These are phyloP conservation scores for Aphanocladium album DNA, from an alignment of 2,329 filamentous ascomycete genomes.

Conservation along the genomic window DNA sequence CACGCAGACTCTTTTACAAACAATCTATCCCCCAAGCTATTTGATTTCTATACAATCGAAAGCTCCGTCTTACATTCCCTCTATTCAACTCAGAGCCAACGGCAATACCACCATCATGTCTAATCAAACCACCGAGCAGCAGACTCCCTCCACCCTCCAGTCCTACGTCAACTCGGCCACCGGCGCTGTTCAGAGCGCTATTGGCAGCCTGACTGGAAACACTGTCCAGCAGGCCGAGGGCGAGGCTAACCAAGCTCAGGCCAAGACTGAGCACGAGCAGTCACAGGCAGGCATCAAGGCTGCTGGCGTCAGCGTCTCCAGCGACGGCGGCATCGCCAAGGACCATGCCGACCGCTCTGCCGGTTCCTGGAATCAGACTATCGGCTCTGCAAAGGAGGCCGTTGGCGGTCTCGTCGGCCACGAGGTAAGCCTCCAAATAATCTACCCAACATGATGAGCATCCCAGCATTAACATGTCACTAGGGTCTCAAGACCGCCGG, in stretches of 20 bases:
- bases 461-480: background rate
- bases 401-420: constrained; percentile 71
- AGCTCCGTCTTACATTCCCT: background rate
- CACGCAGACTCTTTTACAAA: background rate
- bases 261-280: constrained; percentile 61
- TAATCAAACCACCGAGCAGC: constrained; percentile 28
- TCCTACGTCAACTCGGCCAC: constrained; percentile 69
- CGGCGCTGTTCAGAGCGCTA: constrained; percentile 64
- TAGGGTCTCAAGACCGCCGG: constrained; percentile 68
- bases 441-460: background rate
- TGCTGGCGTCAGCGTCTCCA: constrained; percentile 65
- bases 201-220: constrained; percentile 71
- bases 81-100: background rate
- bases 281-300: constrained; percentile 71
- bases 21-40: background rate
- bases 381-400: constrained; percentile 80
- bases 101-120: constrained; percentile 22
- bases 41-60: background rate
- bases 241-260: constrained; percentile 60
- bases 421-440: constrained; percentile 44
- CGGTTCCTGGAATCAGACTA: constrained; percentile 81
- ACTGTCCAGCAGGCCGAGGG: constrained; percentile 61
- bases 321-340: constrained; percentile 62
- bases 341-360: constrained; percentile 67
- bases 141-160: constrained; percentile 65